Conservation (phyloP, 1,139 yeast genomes). For the Kodamaea suecica region DNA sequence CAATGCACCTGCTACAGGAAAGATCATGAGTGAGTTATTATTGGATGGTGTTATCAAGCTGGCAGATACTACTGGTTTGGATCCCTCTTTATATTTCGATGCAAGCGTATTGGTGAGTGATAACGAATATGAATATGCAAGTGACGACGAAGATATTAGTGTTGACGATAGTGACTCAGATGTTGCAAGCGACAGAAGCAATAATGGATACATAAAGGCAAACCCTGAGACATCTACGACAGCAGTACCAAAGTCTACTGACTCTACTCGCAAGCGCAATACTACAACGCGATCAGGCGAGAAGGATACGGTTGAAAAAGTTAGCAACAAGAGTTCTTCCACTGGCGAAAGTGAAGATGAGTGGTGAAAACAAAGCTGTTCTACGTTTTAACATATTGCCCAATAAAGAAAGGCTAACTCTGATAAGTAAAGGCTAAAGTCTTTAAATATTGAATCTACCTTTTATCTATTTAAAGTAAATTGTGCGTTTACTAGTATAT, state of each 20-base stretch:
- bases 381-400: too few species aligned
- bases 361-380: constrained; percentile 1
- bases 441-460: too few species aligned
- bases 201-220: not conserved
- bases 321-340: constrained; percentile 4
- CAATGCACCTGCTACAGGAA: constrained; percentile 96
- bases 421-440: too few species aligned
- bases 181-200: not conserved
- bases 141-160: not conserved
- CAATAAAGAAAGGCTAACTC: too few species aligned
- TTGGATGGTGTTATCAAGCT: constrained; percentile 79
- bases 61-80: constrained; percentile 77
- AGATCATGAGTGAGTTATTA: constrained; percentile 81
- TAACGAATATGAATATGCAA: constrained; percentile 11
- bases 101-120: constrained; percentile 52
- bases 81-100: constrained; percentile 84
- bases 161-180: not conserved
- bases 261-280: too few species aligned
- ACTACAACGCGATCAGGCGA: too few species aligned
- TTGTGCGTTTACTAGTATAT: too few species aligned
- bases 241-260: too few species aligned
- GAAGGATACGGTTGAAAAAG: too few species aligned
- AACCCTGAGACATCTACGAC: not conserved
- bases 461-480: too few species aligned
- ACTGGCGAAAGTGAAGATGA: constrained; percentile 9